Evolutionary conservation across 495 filamentous ascomycete species (phyloP).

Genomic region (Xylaria acuta): DNA sequence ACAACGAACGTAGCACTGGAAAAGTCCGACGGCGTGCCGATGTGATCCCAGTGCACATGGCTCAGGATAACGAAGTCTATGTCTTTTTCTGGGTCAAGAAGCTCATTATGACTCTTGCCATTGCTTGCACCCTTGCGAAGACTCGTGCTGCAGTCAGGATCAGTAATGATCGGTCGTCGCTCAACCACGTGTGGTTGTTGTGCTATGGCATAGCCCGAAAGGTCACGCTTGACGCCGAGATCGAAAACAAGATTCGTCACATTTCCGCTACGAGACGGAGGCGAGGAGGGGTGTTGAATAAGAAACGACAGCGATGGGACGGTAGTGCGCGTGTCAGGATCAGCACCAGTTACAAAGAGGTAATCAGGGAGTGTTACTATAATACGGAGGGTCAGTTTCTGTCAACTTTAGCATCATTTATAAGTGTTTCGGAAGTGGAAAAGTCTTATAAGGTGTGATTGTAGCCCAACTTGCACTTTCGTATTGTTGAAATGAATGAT

Average conservation of each 20-base stretch:
- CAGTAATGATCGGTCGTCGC: constrained; percentile 45
- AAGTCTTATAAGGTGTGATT: neutral
- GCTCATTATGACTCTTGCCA: neutral
- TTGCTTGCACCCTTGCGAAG: constrained; percentile 31
- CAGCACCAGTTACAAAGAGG: constrained; percentile 45
- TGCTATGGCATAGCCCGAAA: constrained; percentile 44
- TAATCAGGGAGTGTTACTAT: constrained; percentile 42
- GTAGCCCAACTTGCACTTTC: neutral
- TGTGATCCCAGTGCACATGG: constrained; percentile 62
- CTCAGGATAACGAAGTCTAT: constrained; percentile 54
- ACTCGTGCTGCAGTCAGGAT: constrained; percentile 47
- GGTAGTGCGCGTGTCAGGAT: constrained; percentile 36
- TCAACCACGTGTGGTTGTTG: constrained; percentile 48
- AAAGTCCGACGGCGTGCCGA: constrained; percentile 56
- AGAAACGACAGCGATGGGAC: constrained; percentile 51
- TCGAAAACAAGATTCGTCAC: constrained; percentile 55
- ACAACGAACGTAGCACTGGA: constrained; percentile 50
- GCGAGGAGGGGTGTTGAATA: constrained; percentile 35
- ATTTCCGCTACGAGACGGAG: constrained; percentile 15
- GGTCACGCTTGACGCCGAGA: constrained; percentile 53
- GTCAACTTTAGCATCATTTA: neutral
- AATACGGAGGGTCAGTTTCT: constrained; percentile 3
- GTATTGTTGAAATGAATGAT: neutral
- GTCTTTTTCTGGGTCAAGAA: constrained; percentile 35
- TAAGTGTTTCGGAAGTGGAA: neutral